Evolutionary conservation across 176 grass and related monocot species (phyloP).

Genomic region (Avena insularis): DNA sequence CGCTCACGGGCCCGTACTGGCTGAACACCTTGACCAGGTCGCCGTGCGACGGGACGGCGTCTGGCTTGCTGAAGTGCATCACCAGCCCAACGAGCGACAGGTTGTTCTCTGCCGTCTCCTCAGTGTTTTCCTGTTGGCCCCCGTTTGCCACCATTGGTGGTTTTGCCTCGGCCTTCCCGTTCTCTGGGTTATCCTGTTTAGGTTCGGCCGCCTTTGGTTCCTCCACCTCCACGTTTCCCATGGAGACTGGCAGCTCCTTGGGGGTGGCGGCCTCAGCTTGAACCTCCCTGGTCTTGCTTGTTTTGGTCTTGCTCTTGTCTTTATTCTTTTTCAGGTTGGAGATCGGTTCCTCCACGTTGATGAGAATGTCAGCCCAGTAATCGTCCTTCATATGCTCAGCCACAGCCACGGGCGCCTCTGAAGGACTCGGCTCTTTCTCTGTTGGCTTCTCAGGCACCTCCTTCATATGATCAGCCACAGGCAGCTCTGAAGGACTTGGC

Average conservation of each 20-base stretch:
- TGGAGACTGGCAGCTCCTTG: slow-evolving; percentile 5
- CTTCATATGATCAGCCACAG: too few relatives aligned
- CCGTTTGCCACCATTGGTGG: slow-evolving; percentile 23
- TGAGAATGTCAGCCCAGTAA: slow-evolving; percentile 74
- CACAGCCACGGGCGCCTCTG: neutral
- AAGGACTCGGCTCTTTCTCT: too few relatives aligned
- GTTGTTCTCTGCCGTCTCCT: slow-evolving; percentile 48
- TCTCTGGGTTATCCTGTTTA: neutral
- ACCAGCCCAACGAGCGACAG: slow-evolving; percentile 47
- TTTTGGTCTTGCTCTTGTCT: slow-evolving; percentile 44
- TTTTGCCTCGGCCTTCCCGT: slow-evolving; percentile 38
- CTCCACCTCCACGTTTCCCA: slow-evolving; percentile 5
- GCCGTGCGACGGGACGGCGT: slow-evolving; percentile 50
- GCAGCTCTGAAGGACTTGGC: too few relatives aligned
- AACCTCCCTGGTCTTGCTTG: slow-evolving; percentile 39
- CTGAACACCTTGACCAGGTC: slow-evolving; percentile 75
- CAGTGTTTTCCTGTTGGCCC: slow-evolving; percentile 8
- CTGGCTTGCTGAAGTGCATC: slow-evolving; percentile 57
- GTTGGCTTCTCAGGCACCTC: too few relatives aligned
- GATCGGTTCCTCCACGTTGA: slow-evolving; percentile 57
- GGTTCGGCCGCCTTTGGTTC: neutral
- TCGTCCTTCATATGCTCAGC: slow-evolving; percentile 61
- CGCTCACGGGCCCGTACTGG: slow-evolving; percentile 67
- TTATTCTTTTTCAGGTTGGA: slow-evolving; percentile 58
- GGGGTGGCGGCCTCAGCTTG: neutral